phyloP scores from a whole-genome alignment of 306 rosid genomes.

The Rosa chinensis region DNA sequence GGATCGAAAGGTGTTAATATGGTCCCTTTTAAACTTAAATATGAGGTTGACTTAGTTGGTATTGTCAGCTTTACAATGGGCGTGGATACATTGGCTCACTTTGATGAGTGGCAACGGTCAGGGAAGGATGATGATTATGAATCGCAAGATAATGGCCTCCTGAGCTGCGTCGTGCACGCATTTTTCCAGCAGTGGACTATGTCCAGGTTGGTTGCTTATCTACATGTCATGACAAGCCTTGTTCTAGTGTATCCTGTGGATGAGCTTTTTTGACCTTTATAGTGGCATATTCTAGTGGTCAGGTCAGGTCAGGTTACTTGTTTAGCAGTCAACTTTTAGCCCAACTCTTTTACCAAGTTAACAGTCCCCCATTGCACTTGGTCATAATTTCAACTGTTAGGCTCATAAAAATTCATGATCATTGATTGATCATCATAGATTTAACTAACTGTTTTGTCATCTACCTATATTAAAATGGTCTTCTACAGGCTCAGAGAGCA shows the following conservation, averaged over 20 bases:
- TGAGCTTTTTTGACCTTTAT: background rate
- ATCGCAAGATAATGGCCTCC: slow-evolving; percentile 82
- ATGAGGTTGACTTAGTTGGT: slow-evolving; percentile 60
- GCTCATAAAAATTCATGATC: too few relatives aligned
- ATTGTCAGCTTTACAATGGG: slow-evolving; percentile 61
- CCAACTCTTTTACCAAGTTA: background rate
- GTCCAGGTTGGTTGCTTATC: slow-evolving; percentile 44
- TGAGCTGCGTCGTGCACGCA: slow-evolving; percentile 53
- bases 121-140: slow-evolving; percentile 63
- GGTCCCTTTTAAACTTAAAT: slow-evolving; percentile 68
- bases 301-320: background rate
- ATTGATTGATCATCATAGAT: background rate
- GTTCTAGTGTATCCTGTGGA: background rate
- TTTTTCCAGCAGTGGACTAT: slow-evolving; percentile 69
- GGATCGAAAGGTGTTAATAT: slow-evolving; percentile 60
- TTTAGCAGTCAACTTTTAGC: background rate
- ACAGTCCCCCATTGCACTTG: background rate
- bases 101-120: slow-evolving; percentile 75
- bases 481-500: slow-evolving; percentile 65
- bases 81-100: slow-evolving; percentile 77
- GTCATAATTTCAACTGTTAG: background rate
- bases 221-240: background rate
- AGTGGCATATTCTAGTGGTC: background rate
- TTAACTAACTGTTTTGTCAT: background rate
- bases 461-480: background rate